phyloP scores from a whole-genome alignment of 2,329 filamentous ascomycete species.

The Stachybotrys chlorohalonatus region DNA sequence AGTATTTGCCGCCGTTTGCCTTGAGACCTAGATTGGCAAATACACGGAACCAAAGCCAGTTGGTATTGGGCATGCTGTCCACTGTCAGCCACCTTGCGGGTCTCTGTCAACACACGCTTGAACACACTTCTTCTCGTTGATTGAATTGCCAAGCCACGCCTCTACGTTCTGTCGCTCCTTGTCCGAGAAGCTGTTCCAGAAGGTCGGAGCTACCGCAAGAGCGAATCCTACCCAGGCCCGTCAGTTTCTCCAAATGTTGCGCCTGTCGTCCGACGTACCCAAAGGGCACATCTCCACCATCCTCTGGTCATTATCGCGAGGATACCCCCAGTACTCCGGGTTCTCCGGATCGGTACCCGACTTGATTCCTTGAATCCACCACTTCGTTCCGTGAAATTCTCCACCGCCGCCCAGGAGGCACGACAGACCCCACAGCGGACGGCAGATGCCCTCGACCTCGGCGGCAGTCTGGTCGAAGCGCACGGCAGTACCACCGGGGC shows the following conservation, averaged over 20 bases:
- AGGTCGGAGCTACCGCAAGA: conserved; percentile 55
- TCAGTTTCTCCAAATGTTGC: background rate
- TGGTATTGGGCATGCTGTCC: conserved; percentile 57
- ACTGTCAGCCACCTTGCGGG: conserved; percentile 3
- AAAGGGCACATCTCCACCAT: conserved; percentile 83
- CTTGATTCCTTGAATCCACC: conserved; percentile 59
- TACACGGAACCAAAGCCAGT: conserved; percentile 75
- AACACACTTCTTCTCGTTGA: conserved; percentile 64
- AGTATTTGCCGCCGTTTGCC: conserved; percentile 64
- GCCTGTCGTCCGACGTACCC: conserved; percentile 24
- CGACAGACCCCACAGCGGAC: conserved; percentile 68
- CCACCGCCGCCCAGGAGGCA: conserved; percentile 61
- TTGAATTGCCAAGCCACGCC: conserved; percentile 61
- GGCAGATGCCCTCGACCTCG: conserved; percentile 66
- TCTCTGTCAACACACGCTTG: no score
- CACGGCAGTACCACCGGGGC: conserved; percentile 62
- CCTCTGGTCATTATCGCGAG: conserved; percentile 67
- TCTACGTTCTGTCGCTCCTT: conserved; percentile 58
- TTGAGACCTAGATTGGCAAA: conserved; percentile 74
- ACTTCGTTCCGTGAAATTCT: conserved; percentile 51
- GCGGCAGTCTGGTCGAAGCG: conserved; percentile 70
- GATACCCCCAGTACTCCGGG: conserved; percentile 68
- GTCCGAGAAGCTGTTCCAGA: conserved; percentile 58
- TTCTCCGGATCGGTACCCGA: conserved; percentile 61
- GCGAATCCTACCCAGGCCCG: conserved; percentile 43